These are phyloP conservation scores for Malus hybrid DNA, from an alignment of 331 rosid genomes.

Conservation along the genomic window DNA sequence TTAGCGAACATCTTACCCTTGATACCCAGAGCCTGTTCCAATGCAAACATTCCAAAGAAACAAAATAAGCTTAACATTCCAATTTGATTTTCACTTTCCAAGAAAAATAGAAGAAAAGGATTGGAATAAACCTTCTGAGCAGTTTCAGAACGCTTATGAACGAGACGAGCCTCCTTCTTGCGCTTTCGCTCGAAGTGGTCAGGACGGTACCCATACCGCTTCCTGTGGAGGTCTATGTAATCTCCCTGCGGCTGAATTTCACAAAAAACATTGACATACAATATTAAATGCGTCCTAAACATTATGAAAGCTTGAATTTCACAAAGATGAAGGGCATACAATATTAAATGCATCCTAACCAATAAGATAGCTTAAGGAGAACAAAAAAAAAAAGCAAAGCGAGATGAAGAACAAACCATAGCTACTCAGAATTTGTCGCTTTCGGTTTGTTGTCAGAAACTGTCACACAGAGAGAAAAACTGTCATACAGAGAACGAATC, in stretches of 20 bases:
- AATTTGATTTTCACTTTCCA: not conserved
- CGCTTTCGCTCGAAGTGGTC: conserved; percentile 91
- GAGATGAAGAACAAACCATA: conserved; percentile 5
- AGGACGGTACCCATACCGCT: conserved; percentile 69
- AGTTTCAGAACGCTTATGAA: conserved; percentile 62
- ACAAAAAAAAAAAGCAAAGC: not conserved
- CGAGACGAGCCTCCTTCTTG: conserved; percentile 84
- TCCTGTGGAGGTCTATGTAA: conserved; percentile 80
- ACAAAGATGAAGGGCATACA: too few relatives aligned
- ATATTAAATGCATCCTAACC: too few relatives aligned
- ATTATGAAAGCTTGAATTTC: not conserved
- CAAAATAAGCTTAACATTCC: not conserved
- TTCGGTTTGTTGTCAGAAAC: not conserved
- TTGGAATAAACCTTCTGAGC: conserved; percentile 60
- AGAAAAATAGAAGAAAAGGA: not conserved
- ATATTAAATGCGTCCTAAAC: not conserved
- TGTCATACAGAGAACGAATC: not conserved
- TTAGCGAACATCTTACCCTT: conserved; percentile 86
- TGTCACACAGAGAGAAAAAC: not conserved
- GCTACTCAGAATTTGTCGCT: not conserved
- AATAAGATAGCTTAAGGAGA: too few relatives aligned
- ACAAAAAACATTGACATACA: conserved; percentile 3
- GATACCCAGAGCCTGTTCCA: conserved; percentile 68
- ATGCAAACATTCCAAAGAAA: not conserved
- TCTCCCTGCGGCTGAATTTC: conserved; percentile 81